These are phyloP conservation scores for Hemileia vastatrix DNA, from an alignment of 1,284 basidiomycete genomes.

Conservation along the genomic window DNA sequence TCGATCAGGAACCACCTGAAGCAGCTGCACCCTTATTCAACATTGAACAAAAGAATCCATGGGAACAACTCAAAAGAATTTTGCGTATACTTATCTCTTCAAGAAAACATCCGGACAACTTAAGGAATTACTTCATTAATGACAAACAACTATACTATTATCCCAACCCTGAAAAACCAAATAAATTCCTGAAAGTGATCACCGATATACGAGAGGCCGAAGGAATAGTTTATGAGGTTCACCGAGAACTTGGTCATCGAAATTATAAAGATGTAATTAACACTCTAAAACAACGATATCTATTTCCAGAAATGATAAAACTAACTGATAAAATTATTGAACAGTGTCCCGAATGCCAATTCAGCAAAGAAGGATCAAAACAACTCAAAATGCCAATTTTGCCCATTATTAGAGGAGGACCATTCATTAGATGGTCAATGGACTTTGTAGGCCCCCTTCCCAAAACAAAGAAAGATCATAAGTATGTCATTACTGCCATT, in stretches of 20 bases:
- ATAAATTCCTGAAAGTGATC: too few species aligned
- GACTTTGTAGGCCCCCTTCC: slow-evolving; percentile 5
- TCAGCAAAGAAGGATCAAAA: not conserved
- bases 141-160: not conserved
- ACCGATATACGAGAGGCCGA: too few species aligned
- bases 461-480: not conserved
- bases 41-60: not conserved
- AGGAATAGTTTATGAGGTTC: too few species aligned
- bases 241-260: not conserved
- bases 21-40: not conserved
- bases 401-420: not conserved
- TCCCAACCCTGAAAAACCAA: not conserved
- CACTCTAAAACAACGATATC: not conserved
- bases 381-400: not conserved
- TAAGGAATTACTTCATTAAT: not conserved
- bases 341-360: not conserved
- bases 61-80: not conserved
- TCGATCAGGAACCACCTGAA: not conserved
- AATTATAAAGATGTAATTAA: not conserved
- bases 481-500: slow-evolving; percentile 1
- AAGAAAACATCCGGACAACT: not conserved
- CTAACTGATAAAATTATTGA: not conserved
- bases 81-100: not conserved
- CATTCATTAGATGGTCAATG: slow-evolving; percentile 5
- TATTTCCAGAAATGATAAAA: not conserved